Base-by-base conservation (phyloP, 2,329 filamentous ascomycete species). In the Tolypocladium pustulatum region DNA sequence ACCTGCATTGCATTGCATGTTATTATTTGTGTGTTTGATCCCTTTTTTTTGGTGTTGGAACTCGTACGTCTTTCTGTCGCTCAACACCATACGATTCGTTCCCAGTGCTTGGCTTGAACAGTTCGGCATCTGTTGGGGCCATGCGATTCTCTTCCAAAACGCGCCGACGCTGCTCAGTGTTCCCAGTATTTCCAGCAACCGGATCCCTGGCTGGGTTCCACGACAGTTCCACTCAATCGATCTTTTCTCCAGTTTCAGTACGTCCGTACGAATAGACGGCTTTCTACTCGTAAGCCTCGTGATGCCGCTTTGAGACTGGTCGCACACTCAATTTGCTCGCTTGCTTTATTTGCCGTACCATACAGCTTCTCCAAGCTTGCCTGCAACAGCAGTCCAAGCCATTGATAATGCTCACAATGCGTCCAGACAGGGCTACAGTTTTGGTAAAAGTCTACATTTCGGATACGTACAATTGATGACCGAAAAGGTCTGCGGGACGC, bases 231-330 rank as follows among this genome's bases (percentile, higher is more conserved):
- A 36, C 54, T 25, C 36, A 13, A 67, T 62, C 66, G 68, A 71
- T 71, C 68, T n/a, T n/a, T 66, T 68, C 63, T 70, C 68, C 66
- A 65, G 62, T 65, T 67, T 60, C 58, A 62, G 70, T 68, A 15
- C n/a, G n/a, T n/a, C n/a, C n/a, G n/a, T n/a, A n/a, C n/a, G n/a
- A n/a, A n/a, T n/a, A n/a, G n/a, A n/a, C n/a, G n/a, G n/a, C n/a
- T n/a, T n/a, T n/a, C n/a, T n/a, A n/a, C n/a, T 17, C 43, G 43
- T 25, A 13, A 7, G 46, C 46, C 13, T 9, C 25, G 17, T 32
- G 30, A 52, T 34, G 49, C 17, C 22, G 30, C 17, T 9, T 34
- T 32, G 3, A 52, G 30, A 13, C 30, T 13, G 20, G 27, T 9
- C 4, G 25, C 41, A 51, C 20, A n/a, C 30, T 6, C 49, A 51